Conservation (phyloP, 1,284 basidiomycete genomes). For the Moniliella sp. region DNA sequence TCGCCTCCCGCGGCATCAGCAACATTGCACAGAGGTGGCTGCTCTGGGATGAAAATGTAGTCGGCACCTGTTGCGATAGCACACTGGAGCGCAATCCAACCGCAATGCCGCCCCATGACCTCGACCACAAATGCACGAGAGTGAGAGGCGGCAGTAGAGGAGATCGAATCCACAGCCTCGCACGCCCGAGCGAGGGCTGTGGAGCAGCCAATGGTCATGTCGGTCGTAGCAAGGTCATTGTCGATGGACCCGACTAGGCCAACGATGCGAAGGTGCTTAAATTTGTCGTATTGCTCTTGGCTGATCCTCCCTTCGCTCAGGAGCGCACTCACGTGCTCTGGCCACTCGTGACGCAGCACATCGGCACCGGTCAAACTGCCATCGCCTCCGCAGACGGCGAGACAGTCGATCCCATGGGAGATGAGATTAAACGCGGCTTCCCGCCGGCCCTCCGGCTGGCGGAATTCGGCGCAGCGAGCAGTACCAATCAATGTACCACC, state of each 20-base stretch:
- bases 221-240: conserved; percentile 95
- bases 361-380: conserved; percentile 89
- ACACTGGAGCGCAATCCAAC: conserved; percentile 82
- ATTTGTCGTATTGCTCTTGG: conserved; percentile 47
- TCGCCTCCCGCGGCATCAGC: too few species aligned
- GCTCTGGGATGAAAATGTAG: conserved; percentile 88
- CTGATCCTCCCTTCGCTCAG: conserved; percentile 53
- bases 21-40: too few species aligned
- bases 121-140: conserved; percentile 93
- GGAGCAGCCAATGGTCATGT: conserved; percentile 82
- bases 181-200: conserved; percentile 89
- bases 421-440: conserved; percentile 74
- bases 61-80: conserved; percentile 85
- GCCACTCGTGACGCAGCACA: conserved; percentile 81
- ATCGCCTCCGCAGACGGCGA: conserved; percentile 89
- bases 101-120: conserved; percentile 95
- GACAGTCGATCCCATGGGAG: conserved; percentile 81
- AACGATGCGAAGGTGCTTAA: conserved; percentile 75
- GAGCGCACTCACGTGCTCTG: conserved; percentile 52
- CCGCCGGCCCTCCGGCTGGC: conserved; percentile 62
- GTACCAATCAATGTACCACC: conserved; percentile 92
- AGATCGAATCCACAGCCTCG: conserved; percentile 91
- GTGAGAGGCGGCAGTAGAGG: conserved; percentile 82
- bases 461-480: conserved; percentile 68
- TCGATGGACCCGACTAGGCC: conserved; percentile 94